Evolutionary conservation across 805 yeast species (phyloP), one percentile per base, ranked within the genome.

Genomic region (Candida jianshihensis): DNA sequence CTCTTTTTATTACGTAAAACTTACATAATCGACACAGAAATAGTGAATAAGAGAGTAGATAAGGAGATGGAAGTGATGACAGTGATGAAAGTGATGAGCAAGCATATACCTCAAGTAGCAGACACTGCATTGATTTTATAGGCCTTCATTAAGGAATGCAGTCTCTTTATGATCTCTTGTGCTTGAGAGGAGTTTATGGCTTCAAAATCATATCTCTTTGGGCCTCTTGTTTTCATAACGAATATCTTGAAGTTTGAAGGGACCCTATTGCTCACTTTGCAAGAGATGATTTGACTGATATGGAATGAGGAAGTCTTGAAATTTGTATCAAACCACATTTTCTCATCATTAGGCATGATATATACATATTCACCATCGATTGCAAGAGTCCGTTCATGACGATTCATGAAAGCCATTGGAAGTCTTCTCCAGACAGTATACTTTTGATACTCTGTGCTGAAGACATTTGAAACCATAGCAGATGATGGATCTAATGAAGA

Each of bases 361-460:
- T 89, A 90, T 12, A 90, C 75, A 51, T 87, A 88, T 49, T 87
- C 95, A n/a, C 97, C 97, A 58, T 90, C 97, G 26, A 90, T 75
- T 1, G 92, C 88, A 22, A 90, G 65, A 1, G 88, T 75, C 48
- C 92, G 75, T 48, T 88, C 95, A 42, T 85, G 85, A 36, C 88
- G 71, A 39, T 77, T 78, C 40, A 83, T 75, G 45, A 90, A 78
- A 1, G 94, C 79, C 77, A 81, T 74, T 17, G 88, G 89, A 49
- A 89, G 90, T 41, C 92, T 75, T 50, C 97, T 70, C 84, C 87
- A 85, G 0, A 90, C 95, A 14, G 75, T 79, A 73, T 88, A 90
- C 49, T 83, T 83, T 53, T 81, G 81, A 53, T 87, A 87, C 5
- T 86, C 53, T 39, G 36, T 41, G 37, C 22, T 45, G 26, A 38